Evolutionary conservation across 805 yeast genomes (phyloP), one percentile per base, ranked within the genome.

Genomic region (Wickerhamiella musiphila): DNA sequence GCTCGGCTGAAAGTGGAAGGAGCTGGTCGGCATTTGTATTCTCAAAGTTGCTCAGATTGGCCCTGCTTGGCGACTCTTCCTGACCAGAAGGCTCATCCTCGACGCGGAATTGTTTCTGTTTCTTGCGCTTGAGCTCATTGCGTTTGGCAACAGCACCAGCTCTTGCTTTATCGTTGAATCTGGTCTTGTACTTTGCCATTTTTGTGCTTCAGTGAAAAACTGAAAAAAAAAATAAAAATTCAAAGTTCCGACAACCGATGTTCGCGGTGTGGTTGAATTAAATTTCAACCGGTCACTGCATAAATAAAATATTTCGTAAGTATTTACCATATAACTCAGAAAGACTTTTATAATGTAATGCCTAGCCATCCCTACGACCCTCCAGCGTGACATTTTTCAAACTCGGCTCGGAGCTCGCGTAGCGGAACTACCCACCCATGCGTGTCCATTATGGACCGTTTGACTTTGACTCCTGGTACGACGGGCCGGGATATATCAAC

Each of bases 121-220:
- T 60, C 16, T 70, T 77, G 31, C 57, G 55, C 41, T 70, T 73
- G 45, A 81, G 58, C 30, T 73, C 73, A 19, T 74, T 70, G 51
- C 75, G 78, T 60, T 75, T 79, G 18, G 82, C 73, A 46, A 81
- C 73, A 65, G 77, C 76, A 13, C 93, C 93, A 2, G 81, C 50
- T 21, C 93, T 70, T 35, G 90, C 93, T 57, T 77, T 78, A 51
- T 76, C 93, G 50, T 81, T 81, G 59, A 73, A 77, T 39, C 93
- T 55, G 53, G 69, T 68, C 43, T 90, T 66, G 51, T 78, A 79
- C 39, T 76, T 77, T 36, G 86, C 93, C 93, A 81, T 81, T 25
- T 18, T 23, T 14, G 5, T 18, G 16, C 15, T 20, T 5, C n/a
- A 17, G 21, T 17, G 15, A 7, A n/a, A 10, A 18, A 14, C 4